Base-by-base conservation (phyloP, 345 rosid genomes). In the Boechera divaricarpa region DNA sequence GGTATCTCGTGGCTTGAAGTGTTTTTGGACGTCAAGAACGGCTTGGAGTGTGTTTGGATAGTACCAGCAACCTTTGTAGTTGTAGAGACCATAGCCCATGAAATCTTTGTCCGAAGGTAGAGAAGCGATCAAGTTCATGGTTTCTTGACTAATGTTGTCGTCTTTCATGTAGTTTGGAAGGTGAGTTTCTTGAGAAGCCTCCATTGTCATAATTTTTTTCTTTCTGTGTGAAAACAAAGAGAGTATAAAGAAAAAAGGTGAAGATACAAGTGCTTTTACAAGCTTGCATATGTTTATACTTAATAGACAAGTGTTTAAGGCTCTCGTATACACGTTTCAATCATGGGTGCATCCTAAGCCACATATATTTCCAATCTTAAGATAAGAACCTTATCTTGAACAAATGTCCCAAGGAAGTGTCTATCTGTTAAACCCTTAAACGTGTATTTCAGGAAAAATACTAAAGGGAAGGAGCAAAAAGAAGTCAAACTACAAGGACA, bases 1-100 rank as follows among this genome's bases (percentile, higher is more conserved):
- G 16, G 77, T 41, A 7, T 73, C 56, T 6, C 72, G 71, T 53
- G 89, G 86, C 41, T 77, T 80, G 51, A 90, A 90, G 52, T 86
- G 76, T 4, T 67, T 59, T 63, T 86, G 87, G 67, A 73, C 53
- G 4, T 72, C 55, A 57, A 77, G 68, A 32, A 73, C 63, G 24
- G 59, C 69, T 73, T 73, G 74, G 7, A 73, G 68, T 67, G 44
- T 42, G 60, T 67, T 73, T 38, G 78, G 69, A 68, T 79, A 72
- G 63, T 66, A 73, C 91, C 94, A 87, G 48, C 83, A 87, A 4
- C 91, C 90, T 13, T 86, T 84, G 71, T 86, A 85, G 52, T 80
- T 85, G 66, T 83, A 76, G 57, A 87, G 69, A 45, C 51, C 1
- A 21, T 21, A 56, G 1, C 73, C 82, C 21, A 77, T 61, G 81